A percentile compares a stretch with the other conserved stretches of the same genome.
Conservation (phyloP, 129 eudicot genomes). For the Tagetes erecta region DNA sequence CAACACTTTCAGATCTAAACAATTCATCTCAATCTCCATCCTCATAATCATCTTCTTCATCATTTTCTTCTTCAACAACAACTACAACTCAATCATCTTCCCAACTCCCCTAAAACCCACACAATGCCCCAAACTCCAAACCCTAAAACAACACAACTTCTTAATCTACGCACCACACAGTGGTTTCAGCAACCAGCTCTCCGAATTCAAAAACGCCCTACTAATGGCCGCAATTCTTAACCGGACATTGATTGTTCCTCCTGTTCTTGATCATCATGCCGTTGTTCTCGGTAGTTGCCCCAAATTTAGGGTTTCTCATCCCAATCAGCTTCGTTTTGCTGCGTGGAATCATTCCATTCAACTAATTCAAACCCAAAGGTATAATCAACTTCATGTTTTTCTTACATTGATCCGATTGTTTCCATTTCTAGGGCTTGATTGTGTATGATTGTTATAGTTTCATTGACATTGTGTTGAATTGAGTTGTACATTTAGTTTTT, state of each 20-base stretch:
- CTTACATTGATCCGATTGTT: background rate
- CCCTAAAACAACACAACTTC: constrained; percentile 46
- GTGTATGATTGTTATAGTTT: background rate
- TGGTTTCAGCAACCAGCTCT: constrained; percentile 97
- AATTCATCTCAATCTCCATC: constrained; percentile 38
- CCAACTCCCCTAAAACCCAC: constrained; percentile 30
- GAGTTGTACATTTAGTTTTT: background rate
- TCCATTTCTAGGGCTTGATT: background rate
- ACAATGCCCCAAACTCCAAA: constrained; percentile 7
- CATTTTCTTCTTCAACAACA: constrained; percentile 44
- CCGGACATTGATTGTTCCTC: constrained; percentile 86
- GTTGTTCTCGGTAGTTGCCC: constrained; percentile 99
- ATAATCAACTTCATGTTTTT: background rate
- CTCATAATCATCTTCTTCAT: constrained; percentile 36
- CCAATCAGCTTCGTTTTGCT: constrained; percentile 55
- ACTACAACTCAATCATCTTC: constrained; percentile 41
- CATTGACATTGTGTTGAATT: background rate
- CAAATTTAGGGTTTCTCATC: constrained; percentile 75
- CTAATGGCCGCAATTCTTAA: constrained; percentile 68
- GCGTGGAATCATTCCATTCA: constrained; percentile 82
- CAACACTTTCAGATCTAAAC: constrained; percentile 30
- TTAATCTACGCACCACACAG: constrained; percentile 95
- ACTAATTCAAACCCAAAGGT: constrained; percentile 63
- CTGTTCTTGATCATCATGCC: constrained; percentile 92
- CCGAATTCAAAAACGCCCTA: constrained; percentile 81